A percentile compares a stretch with the other conserved stretches of the same genome.
Evolutionary conservation across 2,329 filamentous ascomycete genomes (phyloP).

Genomic region (Didymella segeticola): DNA sequence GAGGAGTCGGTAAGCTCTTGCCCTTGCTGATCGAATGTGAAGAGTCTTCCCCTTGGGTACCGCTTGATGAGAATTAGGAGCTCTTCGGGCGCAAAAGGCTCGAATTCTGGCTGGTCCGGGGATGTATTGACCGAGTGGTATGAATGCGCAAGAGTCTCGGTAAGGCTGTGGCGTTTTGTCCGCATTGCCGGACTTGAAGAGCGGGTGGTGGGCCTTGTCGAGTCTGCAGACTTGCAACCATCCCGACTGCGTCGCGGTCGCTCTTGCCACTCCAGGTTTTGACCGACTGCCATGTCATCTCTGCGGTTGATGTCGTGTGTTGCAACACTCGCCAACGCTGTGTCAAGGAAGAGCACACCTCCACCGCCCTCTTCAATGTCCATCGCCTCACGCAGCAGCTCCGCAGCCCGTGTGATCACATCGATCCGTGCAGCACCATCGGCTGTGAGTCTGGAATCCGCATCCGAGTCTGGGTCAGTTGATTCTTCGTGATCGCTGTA

Average conservation of each 20-base stretch:
- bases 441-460: slow-evolving; percentile 18
- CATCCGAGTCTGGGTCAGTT: background rate
- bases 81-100: slow-evolving; percentile 51
- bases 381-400: slow-evolving; percentile 57
- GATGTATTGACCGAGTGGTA: background rate
- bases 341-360: slow-evolving; percentile 55
- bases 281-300: background rate
- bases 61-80: slow-evolving; percentile 42
- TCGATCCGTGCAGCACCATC: slow-evolving; percentile 47
- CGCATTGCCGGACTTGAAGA: slow-evolving; percentile 36
- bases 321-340: slow-evolving; percentile 12
- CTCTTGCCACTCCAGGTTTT: background rate
- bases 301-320: background rate
- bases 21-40: slow-evolving; percentile 16
- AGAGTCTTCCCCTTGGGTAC: slow-evolving; percentile 13
- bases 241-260: background rate
- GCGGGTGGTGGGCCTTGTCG: background rate
- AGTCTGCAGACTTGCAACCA: background rate
- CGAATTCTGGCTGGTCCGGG: slow-evolving; percentile 50
- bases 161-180: slow-evolving; percentile 32
- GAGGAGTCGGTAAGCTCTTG: slow-evolving; percentile 9
- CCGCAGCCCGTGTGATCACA: slow-evolving; percentile 57
- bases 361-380: slow-evolving; percentile 56
- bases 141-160: slow-evolving; percentile 51
- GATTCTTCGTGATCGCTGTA: slow-evolving; percentile 6